Conservation (phyloP, 2,329 filamentous ascomycete genomes). For the Macrophomina tecta region DNA sequence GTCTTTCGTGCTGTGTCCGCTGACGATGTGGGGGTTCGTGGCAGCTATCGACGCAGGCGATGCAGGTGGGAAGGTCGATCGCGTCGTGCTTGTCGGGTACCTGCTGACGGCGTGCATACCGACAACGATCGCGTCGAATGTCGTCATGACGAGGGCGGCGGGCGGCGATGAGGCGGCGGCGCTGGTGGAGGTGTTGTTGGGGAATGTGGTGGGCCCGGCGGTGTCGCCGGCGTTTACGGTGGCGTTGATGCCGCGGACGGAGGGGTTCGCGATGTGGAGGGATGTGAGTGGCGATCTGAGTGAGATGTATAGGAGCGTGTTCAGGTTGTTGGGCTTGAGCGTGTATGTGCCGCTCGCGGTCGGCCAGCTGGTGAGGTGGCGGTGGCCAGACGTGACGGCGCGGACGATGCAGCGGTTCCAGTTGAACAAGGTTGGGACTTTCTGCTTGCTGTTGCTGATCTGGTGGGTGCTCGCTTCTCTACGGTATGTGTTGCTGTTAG, state of each 20-base stretch:
- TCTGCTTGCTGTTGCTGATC: constrained; percentile 24
- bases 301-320: constrained; percentile 27
- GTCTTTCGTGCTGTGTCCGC: constrained; percentile 17
- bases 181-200: constrained; percentile 25
- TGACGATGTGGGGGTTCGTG: constrained; percentile 26
- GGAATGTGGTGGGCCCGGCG: constrained; percentile 26
- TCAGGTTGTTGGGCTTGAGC: constrained; percentile 23
- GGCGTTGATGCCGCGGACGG: constrained; percentile 19
- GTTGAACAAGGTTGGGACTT: constrained; percentile 24
- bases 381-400: constrained; percentile 9
- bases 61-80: constrained; percentile 7
- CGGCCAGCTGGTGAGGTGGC: constrained; percentile 24
- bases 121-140: constrained; percentile 26
- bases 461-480: constrained; percentile 7
- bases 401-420: constrained; percentile 3
- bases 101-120: constrained; percentile 28
- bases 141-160: constrained; percentile 27
- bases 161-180: constrained; percentile 27
- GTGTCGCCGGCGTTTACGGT: constrained; percentile 25
- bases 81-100: constrained; percentile 23
- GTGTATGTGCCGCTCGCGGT: constrained; percentile 26
- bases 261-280: constrained; percentile 17
- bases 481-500: neutral
- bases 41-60: constrained; percentile 21
- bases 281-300: constrained; percentile 15